These are phyloP conservation scores for Aspergillus homomorphus DNA, from an alignment of 495 filamentous ascomycete species.

Conservation along the genomic window DNA sequence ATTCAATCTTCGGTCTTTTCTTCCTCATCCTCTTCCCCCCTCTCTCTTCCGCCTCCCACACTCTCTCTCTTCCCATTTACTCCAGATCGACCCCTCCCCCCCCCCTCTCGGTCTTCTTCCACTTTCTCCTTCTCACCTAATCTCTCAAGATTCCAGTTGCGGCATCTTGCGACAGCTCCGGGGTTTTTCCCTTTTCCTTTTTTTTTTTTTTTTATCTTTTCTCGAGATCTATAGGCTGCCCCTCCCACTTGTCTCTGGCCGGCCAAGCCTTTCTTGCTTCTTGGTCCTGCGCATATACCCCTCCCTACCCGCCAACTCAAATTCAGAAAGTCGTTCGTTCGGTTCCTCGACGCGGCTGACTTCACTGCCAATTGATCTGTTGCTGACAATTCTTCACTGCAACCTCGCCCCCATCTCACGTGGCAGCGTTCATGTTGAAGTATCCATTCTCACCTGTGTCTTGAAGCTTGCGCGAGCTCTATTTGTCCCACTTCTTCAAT, in stretches of 20 bases:
- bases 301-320: slow-evolving; percentile 8
- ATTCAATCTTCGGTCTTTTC: not conserved
- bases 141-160: not conserved
- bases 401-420: slow-evolving; percentile 20
- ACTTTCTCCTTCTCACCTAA: not conserved
- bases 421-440: slow-evolving; percentile 13
- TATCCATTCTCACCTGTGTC: slow-evolving; percentile 3
- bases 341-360: slow-evolving; percentile 1
- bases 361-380: slow-evolving; percentile 11
- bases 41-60: not conserved
- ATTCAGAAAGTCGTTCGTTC: slow-evolving; percentile 9
- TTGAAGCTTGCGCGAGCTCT: slow-evolving; percentile 13
- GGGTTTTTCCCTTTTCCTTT: too few relatives aligned
- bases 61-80: slow-evolving; percentile 4
- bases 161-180: not conserved
- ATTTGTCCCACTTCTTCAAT: slow-evolving; percentile 10
- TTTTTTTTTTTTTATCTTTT: too few relatives aligned
- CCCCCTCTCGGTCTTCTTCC: not conserved
- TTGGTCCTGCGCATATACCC: slow-evolving; percentile 12
- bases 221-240: slow-evolving; percentile 1
- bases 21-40: not conserved
- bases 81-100: not conserved
- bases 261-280: slow-evolving; percentile 20
- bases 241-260: slow-evolving; percentile 13
- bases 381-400: slow-evolving; percentile 17